phyloP scores from a whole-genome alignment of 208 protist genomes.

The Willaertia magna region DNA sequence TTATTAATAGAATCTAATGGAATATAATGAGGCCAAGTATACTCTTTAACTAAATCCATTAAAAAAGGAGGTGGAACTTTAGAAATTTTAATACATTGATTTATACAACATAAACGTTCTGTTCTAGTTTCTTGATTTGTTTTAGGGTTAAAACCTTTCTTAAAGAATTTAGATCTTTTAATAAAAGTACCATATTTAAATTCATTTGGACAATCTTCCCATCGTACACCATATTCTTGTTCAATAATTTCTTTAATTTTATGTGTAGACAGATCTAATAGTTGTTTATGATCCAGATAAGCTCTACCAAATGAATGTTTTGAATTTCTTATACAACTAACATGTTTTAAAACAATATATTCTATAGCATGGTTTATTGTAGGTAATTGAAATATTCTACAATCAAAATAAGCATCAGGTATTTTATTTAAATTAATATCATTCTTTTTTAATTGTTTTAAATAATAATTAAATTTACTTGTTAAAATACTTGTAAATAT shows the following conservation, averaged over 20 bases:
- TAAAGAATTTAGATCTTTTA: not conserved
- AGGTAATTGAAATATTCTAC: not conserved
- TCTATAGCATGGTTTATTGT: not conserved
- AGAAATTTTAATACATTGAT: not conserved
- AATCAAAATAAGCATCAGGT: no score
- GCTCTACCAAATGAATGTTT: not conserved
- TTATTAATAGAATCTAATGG: no score
- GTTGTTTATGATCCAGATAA: not conserved
- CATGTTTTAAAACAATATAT: not conserved
- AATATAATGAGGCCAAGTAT: no score
- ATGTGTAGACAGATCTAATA: not conserved
- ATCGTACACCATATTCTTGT: not conserved
- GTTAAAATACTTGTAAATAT: not conserved
- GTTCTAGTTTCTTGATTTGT: not conserved
- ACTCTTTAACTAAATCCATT: no score
- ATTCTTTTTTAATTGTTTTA: not conserved
- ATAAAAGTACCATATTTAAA: not conserved
- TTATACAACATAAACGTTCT: not conserved
- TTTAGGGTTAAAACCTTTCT: not conserved
- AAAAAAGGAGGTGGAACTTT: no score
- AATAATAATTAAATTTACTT: not conserved
- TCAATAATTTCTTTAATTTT: not conserved
- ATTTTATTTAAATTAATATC: not conserved
- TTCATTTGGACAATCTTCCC: not conserved
- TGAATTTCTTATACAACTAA: not conserved